Base-by-base conservation (phyloP, 75 land plant genomes). In the Cryptomeria japonica region DNA sequence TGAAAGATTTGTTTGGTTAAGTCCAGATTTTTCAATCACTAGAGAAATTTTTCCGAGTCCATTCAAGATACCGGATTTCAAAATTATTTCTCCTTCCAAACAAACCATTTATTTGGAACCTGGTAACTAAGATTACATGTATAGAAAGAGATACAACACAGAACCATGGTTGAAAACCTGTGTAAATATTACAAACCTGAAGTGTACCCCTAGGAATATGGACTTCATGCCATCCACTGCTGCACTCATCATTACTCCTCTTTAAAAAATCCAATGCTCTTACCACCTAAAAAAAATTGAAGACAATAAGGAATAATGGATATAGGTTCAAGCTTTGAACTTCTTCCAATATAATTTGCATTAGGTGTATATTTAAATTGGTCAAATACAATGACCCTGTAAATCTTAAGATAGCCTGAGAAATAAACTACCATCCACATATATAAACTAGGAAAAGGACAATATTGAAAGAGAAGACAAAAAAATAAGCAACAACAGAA, bases 141-240 rank as follows among this genome's bases (percentile, higher is more conserved):
- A n/a, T 42, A 42, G n/a, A 80, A 78, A 37, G 39, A 44, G 25
- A 42, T 82, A 80, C 11, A 18, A 22, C 47, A 46, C 31, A 44
- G 10, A 34, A 39, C 28, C 82, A 79, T 5, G 6, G 32, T 8
- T 28, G 10, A 46, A 46, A 28, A 82, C 16, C 51, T 46, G 49
- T 28, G 32, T 82, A 82, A 82, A 42, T 82, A 82, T 82, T 41
- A 92, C 92, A 90, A 91, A 95, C 97, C 97, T 97, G 98, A 77
- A 97, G 93, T 16, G 97, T 94, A 87, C 98, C 98, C 70, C 98
- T 96, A 87, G 98, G 97, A 72, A 97, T 97, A 76, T 87, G 39
- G 46, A 92, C 92, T 83, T 93, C 89, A 22, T 94, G 88, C 94
- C 95, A 95, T n/a, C 92, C 91, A 87, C 87, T 76, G 64, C 31